Evolutionary conservation across 2,329 filamentous ascomycete species (phyloP).

Genomic region (Leptodontidium sp.): DNA sequence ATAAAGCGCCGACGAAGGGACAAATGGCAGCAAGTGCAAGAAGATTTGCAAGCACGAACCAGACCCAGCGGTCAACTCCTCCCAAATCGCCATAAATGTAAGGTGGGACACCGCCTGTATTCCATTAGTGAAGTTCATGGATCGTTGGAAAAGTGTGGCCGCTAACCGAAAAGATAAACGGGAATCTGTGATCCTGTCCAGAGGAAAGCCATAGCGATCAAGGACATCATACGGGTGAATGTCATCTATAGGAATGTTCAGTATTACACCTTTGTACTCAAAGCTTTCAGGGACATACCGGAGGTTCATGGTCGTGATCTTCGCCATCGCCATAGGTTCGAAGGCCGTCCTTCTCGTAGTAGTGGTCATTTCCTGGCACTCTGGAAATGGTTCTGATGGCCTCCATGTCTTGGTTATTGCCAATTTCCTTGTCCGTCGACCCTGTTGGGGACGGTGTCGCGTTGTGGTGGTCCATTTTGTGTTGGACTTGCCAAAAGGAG

Average conservation of each 20-base stretch:
- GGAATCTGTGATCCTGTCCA: slow-evolving; percentile 69
- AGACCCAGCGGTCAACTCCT: slow-evolving; percentile 53
- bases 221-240: slow-evolving; percentile 59
- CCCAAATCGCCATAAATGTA: slow-evolving; percentile 67
- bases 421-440: slow-evolving; percentile 38
- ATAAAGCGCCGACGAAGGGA: slow-evolving; percentile 71
- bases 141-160: not conserved
- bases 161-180: slow-evolving; percentile 55
- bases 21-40: slow-evolving; percentile 64
- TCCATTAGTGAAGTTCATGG: slow-evolving; percentile 6
- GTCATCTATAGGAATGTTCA: slow-evolving; percentile 52
- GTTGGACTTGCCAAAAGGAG: not conserved
- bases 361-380: slow-evolving; percentile 39
- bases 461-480: slow-evolving; percentile 21
- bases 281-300: slow-evolving; percentile 46
- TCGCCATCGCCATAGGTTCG: slow-evolving; percentile 56
- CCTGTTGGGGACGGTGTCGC: slow-evolving; percentile 26
- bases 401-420: slow-evolving; percentile 33
- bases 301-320: slow-evolving; percentile 55
- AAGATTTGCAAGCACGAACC: slow-evolving; percentile 56
- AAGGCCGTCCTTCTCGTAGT: slow-evolving; percentile 47
- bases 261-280: not conserved
- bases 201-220: slow-evolving; percentile 66
- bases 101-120: slow-evolving; percentile 51
- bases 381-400: slow-evolving; percentile 36